Evolutionary conservation across 148 eudicot genomes (phyloP).

Genomic region (Nepenthes mirabilis): DNA sequence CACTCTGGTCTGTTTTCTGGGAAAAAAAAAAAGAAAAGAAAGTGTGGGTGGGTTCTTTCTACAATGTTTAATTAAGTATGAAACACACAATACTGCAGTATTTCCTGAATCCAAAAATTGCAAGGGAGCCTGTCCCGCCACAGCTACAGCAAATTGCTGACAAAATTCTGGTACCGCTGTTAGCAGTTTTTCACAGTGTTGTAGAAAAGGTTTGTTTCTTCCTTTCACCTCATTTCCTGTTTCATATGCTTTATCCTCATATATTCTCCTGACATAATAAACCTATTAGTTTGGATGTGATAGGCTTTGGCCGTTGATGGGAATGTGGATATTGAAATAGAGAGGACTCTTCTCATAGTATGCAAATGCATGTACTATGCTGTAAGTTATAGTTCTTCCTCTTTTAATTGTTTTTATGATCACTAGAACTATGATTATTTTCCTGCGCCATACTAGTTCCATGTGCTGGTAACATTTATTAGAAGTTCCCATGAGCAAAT

Average conservation of each 20-base stretch:
- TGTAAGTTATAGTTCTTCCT: conserved; percentile 27
- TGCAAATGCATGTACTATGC: conserved; percentile 61
- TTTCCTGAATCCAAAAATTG: conserved; percentile 65
- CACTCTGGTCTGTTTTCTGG: no score
- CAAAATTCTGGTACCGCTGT: conserved; percentile 53
- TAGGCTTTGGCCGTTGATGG: conserved; percentile 28
- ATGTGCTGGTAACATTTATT: background rate
- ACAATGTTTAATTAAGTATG: background rate
- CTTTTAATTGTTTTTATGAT: conserved; percentile 2
- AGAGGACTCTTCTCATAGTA: conserved; percentile 36
- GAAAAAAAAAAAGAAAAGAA: background rate
- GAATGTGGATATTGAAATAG: conserved; percentile 27
- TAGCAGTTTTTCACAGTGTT: conserved; percentile 34
- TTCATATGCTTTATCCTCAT: background rate
- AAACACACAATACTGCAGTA: conserved; percentile 26
- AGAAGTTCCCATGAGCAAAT: background rate
- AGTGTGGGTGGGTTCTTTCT: background rate
- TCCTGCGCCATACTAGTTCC: background rate
- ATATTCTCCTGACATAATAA: background rate
- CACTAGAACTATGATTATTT: background rate
- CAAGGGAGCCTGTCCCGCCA: conserved; percentile 65
- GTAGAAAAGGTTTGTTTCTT: conserved; percentile 35
- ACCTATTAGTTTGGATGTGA: background rate
- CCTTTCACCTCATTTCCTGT: background rate
- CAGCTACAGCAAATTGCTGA: conserved; percentile 52